Conservation (phyloP, 495 filamentous ascomycete genomes). For the Penicillium longicatenatum region DNA sequence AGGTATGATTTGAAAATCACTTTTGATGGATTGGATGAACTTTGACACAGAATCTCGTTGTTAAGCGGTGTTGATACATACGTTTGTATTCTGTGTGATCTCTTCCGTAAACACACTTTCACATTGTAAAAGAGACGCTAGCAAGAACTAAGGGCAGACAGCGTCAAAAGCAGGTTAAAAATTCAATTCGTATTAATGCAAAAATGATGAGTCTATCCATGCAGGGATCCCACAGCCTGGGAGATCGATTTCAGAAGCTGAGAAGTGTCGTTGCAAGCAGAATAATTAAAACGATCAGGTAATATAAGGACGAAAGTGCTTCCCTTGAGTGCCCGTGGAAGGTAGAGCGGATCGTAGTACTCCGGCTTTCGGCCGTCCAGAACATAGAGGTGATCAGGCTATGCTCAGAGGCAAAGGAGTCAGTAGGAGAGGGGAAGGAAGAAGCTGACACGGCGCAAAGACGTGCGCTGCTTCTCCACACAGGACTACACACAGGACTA, state of each 20-base stretch:
- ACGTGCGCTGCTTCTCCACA: slow-evolving; percentile 58
- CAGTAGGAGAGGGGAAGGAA: neutral
- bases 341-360: slow-evolving; percentile 19
- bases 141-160: too few species aligned
- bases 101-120: too few species aligned
- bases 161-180: too few species aligned
- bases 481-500: slow-evolving; percentile 48
- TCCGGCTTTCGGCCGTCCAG: slow-evolving; percentile 24
- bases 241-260: neutral
- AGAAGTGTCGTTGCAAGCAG: neutral
- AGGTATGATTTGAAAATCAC: neutral
- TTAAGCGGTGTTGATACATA: too few species aligned
- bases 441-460: slow-evolving; percentile 50
- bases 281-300: neutral
- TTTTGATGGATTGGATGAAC: neutral
- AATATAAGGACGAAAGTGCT: neutral
- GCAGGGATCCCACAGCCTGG: neutral
- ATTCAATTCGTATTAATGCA: neutral
- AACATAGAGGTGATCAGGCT: slow-evolving; percentile 24
- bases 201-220: neutral
- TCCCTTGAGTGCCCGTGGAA: neutral
- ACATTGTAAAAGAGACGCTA: too few species aligned
- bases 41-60: too few species aligned
- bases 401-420: too few species aligned
- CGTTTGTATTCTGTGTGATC: too few species aligned